Evolutionary conservation across 177 flowering plant species (phyloP).

Genomic region (Vitis hybrid): DNA sequence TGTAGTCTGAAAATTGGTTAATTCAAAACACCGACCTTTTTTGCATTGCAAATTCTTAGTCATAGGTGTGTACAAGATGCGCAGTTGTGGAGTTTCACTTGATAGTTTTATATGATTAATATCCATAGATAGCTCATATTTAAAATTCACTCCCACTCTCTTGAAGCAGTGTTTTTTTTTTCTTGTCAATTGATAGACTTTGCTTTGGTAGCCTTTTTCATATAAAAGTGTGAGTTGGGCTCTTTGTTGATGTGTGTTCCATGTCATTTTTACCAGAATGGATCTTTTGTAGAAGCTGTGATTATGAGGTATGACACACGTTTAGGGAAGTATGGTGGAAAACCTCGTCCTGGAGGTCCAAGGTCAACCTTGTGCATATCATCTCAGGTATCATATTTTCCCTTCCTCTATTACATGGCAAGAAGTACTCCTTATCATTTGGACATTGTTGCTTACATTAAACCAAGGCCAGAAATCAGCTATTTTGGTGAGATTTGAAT

Average conservation of each 20-base stretch:
- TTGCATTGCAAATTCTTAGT: too few species aligned
- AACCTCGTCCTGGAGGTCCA: slow-evolving; percentile 86
- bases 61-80: neutral
- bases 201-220: neutral
- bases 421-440: too few species aligned
- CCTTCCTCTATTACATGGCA: neutral
- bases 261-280: slow-evolving; percentile 47
- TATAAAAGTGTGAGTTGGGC: neutral
- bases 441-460: neutral
- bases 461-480: neutral
- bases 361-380: slow-evolving; percentile 90
- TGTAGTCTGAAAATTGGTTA: too few species aligned
- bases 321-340: slow-evolving; percentile 72
- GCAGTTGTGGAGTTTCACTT: neutral
- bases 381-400: slow-evolving; percentile 64
- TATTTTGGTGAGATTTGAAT: neutral
- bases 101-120: neutral
- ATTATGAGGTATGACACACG: slow-evolving; percentile 95
- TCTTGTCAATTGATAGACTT: neutral
- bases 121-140: neutral
- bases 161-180: neutral
- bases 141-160: neutral
- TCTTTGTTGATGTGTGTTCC: neutral
- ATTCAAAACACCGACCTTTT: too few species aligned
- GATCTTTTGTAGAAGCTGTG: slow-evolving; percentile 88